Conservation (phyloP, 2,329 filamentous ascomycete species). For the Epichloe baconii region DNA sequence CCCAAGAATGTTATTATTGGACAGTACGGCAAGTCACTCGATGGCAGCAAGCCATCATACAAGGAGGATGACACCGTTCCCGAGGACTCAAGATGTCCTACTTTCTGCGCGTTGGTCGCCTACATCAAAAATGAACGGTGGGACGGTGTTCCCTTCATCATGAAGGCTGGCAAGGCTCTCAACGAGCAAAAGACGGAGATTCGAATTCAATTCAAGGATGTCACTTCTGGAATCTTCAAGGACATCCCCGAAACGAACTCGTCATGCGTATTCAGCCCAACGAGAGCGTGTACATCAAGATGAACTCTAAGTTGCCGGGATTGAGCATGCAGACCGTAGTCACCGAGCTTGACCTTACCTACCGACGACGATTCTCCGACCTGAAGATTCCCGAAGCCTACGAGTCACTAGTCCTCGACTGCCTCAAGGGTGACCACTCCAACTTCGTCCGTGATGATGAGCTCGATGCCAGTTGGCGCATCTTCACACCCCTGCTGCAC, state of each 20-base stretch:
- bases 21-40: conserved; percentile 91
- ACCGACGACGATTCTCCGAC: conserved; percentile 95
- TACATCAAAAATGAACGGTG: conserved; percentile 99
- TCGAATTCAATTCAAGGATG: conserved; percentile 98
- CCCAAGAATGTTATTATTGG: conserved; percentile 99
- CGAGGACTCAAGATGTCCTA: conserved; percentile 93
- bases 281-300: conserved; percentile 99
- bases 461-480: conserved; percentile 94
- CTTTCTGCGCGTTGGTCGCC: conserved; percentile 91
- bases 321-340: conserved; percentile 99
- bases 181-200: conserved; percentile 99
- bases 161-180: conserved; percentile 96
- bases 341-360: conserved; percentile 95
- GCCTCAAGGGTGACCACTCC: conserved; percentile 96
- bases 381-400: conserved; percentile 99
- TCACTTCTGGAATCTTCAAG: conserved; percentile 98
- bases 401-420: conserved; percentile 93
- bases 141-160: conserved; percentile 98
- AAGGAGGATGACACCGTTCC: conserved; percentile 98
- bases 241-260: conserved; percentile 97
- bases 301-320: conserved; percentile 98
- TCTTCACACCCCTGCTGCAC: conserved; percentile 93
- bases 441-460: conserved; percentile 98
- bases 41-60: conserved; percentile 93
- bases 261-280: conserved; percentile 99